Base-by-base conservation (phyloP, 2,329 filamentous ascomycete genomes). In the Ascocoryne sarcoides region DNA sequence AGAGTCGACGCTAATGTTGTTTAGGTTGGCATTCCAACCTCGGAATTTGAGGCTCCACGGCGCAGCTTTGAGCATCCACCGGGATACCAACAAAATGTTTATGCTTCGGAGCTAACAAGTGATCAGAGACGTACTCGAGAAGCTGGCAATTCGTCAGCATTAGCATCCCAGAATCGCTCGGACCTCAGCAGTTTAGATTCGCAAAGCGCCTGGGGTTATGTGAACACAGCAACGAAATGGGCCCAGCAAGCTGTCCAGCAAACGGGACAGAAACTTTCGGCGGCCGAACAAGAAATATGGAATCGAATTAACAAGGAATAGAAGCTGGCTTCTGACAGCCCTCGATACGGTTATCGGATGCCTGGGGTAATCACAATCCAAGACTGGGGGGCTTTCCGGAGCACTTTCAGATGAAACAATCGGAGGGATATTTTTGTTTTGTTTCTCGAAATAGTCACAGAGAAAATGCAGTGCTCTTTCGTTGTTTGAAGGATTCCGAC, bases 221-320 rank as follows among this genome's bases (percentile, higher is more conserved):
- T n/a, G n/a, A 66, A 65, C 40, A 60, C 69, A 34, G 74, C 74
- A 9, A 76, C 72, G 64, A 76, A 73, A 57, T 69, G 72, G 65
- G 73, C 71, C 33, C 62, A 67, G 44, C 68, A 67, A 23, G 76
- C 75, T 5, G 73, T 70, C 33, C 62, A 67, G 44, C 68, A 67
- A 23, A 75, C 75, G 5, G 75, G 76, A 37, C 69, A 70, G 45
- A 74, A 69, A 55, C 59, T 81, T 19, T 71, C 68, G 7, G 71
- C 69, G 10, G 75, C 73, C 10, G 76, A 81, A 63, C 65, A 63
- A 37, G 74, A 79, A 59, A 69, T 81, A 17, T 81, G 76, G 76
- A 71, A 69, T 60, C 70, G 68, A 54, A 75, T 80, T 55, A 79
- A 76, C 60, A 76, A 75, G 40, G 40, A 54, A 44, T 50, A 45